phyloP scores from a whole-genome alignment of 129 eudicot genomes.

The Glebionis coronaria region DNA sequence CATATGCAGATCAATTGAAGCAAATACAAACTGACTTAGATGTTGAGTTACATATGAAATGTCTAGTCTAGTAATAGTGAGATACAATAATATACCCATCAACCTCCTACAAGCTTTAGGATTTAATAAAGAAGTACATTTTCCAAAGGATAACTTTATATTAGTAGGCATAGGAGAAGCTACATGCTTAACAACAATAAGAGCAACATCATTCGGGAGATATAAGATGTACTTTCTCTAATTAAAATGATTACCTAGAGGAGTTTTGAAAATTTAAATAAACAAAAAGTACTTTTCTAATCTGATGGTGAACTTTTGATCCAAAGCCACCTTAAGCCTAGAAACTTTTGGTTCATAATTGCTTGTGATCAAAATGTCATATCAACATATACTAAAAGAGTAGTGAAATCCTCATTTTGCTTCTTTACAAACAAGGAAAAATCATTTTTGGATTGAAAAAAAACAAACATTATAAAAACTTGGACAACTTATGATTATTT shows the following conservation, averaged over 20 bases:
- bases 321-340: no score
- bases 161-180: neutral
- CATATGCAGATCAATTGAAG: neutral
- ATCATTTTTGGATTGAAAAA: no score
- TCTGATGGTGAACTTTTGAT: no score
- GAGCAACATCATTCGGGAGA: neutral
- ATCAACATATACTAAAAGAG: no score
- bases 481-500: no score
- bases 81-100: neutral
- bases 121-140: neutral
- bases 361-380: no score
- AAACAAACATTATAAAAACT: no score
- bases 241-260: neutral
- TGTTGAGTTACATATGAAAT: constrained; percentile 2
- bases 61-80: neutral
- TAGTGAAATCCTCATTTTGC: no score
- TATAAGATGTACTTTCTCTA: neutral
- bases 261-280: no score
- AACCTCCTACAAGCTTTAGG: neutral
- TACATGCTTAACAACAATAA: neutral
- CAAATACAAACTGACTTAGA: constrained; percentile 1
- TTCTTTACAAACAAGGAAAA: no score
- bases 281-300: no score
- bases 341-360: no score
- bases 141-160: neutral